Evolutionary conservation across 2,329 filamentous ascomycete species (phyloP), one percentile per base, ranked within the genome.

Genomic region (Rachicladosporium sp.): DNA sequence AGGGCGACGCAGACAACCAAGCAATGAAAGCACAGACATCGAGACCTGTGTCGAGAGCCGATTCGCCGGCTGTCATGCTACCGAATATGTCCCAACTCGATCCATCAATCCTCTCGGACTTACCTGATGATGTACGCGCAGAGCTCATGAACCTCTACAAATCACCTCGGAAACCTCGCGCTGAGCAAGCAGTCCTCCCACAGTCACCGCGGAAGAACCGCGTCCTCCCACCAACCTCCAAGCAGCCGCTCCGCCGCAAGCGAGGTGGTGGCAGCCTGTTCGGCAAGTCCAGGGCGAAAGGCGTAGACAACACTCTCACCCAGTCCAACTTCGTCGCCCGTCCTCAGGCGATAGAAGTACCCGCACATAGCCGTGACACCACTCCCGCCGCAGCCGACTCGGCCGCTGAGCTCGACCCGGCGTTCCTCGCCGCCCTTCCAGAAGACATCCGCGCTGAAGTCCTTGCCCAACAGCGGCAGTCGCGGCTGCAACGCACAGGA

Each of bases 71-170:
- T 13, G 58, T 63, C 21, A 53, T 65, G 5, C 60, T 78, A 3
- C 75, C 75, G 2, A 68, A 67, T 1, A 78, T 85, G 19, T 80
- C 86, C 1, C 84, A 93, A 50, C 70, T 96, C 12, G 91, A 98
- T 53, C 78, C 78, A 0, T 85, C 89, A 32, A 82, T 87, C 2
- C 80, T 96, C 46, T 74, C 80, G 32, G 84, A 83, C 1, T 67
- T 98, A 1, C 91, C 91, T 0, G 78, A 82, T 30, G 86, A 94
- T 45, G 76, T 98, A 56, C 83, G 88, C 46, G 76, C 78, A 2
- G 91, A 96, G 59, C 69, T 96, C 1, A 62, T 95, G 6, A 78
- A 74, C 2, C 78, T 81, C 29, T 93, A 94, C 51, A 57, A 56
- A 47, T 58, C 57, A 38, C 60, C 44, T 40, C 52, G 42, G 31